phyloP scores from a whole-genome alignment of 2,329 filamentous ascomycete species.

The Clonostachys chloroleuca region DNA sequence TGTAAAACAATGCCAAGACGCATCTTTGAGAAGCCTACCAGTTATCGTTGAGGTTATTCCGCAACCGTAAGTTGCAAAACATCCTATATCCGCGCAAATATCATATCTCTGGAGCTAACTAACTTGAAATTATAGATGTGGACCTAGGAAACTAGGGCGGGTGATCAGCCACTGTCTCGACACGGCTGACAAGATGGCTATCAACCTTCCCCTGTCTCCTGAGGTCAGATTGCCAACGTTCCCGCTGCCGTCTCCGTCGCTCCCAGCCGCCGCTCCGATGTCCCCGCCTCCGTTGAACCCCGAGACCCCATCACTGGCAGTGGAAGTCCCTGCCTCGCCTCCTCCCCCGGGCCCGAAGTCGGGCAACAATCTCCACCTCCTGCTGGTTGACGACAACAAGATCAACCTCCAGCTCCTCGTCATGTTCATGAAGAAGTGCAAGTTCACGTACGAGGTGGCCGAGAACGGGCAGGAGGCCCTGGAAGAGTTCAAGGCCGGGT shows the following conservation, averaged over 20 bases:
- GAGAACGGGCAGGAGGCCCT: constrained; percentile 42
- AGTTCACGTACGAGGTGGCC: constrained; percentile 32
- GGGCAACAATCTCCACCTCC: neutral
- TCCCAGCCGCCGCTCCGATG: too few species aligned
- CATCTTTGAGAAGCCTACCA: constrained; percentile 1
- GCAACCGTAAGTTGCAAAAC: constrained; percentile 16
- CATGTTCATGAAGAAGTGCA: constrained; percentile 34
- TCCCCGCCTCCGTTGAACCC: neutral
- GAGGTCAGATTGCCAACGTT: too few species aligned
- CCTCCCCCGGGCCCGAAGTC: neutral
- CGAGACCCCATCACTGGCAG: neutral
- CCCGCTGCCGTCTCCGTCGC: too few species aligned
- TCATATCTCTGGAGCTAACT: too few species aligned
- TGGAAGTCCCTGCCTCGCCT: neutral
- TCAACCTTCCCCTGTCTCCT: too few species aligned
- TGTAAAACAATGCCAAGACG: too few species aligned
- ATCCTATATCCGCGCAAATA: too few species aligned
- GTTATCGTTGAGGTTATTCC: constrained; percentile 18
- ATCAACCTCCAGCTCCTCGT: constrained; percentile 35
- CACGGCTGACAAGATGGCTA: too few species aligned
- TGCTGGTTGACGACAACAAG: constrained; percentile 35
- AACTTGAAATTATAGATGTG: constrained; percentile 7
- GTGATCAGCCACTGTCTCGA: constrained; percentile 15
- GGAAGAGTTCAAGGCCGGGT: constrained; percentile 27
- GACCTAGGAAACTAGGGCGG: constrained; percentile 20